phyloP scores from a whole-genome alignment of 345 rosid genomes.

The Eucalyptus tenuipes region DNA sequence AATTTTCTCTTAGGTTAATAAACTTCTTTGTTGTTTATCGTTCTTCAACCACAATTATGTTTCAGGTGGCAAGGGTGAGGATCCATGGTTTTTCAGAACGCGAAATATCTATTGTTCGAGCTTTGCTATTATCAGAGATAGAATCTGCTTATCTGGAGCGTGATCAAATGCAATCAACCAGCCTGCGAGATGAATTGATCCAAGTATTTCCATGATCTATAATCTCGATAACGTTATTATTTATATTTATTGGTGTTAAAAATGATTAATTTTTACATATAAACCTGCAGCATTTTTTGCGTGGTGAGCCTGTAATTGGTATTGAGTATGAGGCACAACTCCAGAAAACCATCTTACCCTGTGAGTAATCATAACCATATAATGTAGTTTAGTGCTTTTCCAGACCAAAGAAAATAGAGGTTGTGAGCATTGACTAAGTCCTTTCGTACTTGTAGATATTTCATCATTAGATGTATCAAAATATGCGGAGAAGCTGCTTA shows the following conservation, averaged over 20 bases:
- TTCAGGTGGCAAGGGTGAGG: conserved; percentile 80
- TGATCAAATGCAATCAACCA: conserved; percentile 85
- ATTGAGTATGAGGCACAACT: conserved; percentile 86
- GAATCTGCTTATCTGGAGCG: conserved; percentile 97
- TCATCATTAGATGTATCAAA: conserved; percentile 67
- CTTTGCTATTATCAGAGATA: conserved; percentile 75
- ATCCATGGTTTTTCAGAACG: conserved; percentile 91
- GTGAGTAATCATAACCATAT: conserved; percentile 31
- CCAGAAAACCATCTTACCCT: conserved; percentile 74
- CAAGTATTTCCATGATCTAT: conserved; percentile 33
- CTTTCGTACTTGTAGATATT: conserved; percentile 38
- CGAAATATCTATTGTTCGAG: conserved; percentile 72
- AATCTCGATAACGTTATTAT: neutral
- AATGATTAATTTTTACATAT: neutral
- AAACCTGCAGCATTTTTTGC: conserved; percentile 40
- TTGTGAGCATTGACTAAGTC: neutral
- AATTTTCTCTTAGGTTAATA: neutral
- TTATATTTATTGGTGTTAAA: neutral
- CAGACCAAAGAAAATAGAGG: neutral
- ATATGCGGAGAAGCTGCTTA: conserved; percentile 61
- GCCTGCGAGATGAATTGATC: conserved; percentile 75
- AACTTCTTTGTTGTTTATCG: neutral
- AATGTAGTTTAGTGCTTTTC: neutral
- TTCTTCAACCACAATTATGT: conserved; percentile 6
- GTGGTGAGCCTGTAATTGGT: conserved; percentile 76